phyloP scores from a whole-genome alignment of 2,329 filamentous ascomycete genomes.

The Talaromyces piceae region DNA sequence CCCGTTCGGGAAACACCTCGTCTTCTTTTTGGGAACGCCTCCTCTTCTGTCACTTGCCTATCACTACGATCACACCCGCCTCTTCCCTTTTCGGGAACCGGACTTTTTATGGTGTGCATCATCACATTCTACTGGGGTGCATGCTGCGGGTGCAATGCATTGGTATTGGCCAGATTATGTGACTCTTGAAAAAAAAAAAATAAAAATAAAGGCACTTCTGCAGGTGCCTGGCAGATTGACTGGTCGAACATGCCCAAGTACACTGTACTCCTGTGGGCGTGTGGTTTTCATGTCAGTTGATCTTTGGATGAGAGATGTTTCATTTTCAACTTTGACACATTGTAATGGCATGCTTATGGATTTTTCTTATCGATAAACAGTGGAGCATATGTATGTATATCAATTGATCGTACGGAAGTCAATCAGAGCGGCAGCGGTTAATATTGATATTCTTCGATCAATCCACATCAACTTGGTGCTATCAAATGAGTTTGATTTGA shows the following conservation, averaged over 20 bases:
- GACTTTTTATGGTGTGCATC: not conserved
- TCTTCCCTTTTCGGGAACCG: not conserved
- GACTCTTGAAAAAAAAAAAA: no score
- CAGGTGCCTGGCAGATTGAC: no score
- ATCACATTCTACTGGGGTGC: no score
- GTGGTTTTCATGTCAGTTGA: no score
- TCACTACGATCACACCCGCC: not conserved
- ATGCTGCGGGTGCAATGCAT: not conserved
- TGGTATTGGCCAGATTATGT: not conserved
- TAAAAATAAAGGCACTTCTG: no score
- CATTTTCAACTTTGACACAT: no score
- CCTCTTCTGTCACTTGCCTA: not conserved
- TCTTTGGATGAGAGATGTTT: no score
- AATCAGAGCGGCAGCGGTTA: not conserved
- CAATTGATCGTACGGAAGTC: no score
- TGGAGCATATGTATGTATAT: not conserved
- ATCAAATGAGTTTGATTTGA: not conserved
- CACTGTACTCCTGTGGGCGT: no score
- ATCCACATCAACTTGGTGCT: not conserved
- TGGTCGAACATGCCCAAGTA: no score
- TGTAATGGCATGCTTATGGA: no score
- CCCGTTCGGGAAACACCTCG: not conserved
- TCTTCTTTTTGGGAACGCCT: not conserved
- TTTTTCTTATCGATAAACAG: not conserved
- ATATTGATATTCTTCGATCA: not conserved